Evolutionary conservation across 1,284 basidiomycete species (phyloP), one percentile per base, ranked within the genome.

Genomic region (Ceratobasidium sp.): DNA sequence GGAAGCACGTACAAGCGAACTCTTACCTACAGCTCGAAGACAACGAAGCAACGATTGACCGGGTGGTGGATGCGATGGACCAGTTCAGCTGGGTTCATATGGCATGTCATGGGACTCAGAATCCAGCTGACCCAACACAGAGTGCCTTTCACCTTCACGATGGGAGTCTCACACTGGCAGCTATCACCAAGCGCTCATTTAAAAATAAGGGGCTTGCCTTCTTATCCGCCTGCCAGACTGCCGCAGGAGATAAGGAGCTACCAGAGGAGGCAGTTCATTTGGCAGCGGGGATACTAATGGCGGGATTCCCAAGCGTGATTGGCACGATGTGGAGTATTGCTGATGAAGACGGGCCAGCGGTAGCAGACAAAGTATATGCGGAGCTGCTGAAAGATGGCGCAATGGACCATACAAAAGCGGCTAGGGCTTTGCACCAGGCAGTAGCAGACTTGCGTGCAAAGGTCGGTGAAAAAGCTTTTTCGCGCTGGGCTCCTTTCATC

Each of bases 301-400:
- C 52, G 5, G 64, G 64, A 8, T 68, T 49, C 34, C 40, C 31
- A 1, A 8, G 27, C 7, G 40, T 45, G 1, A 52, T 69, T 45
- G 54, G 32, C 13, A 69, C 68, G 15, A 68, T 68, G 65, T 68
- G 65, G 65, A 25, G 35, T n/a, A 55, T 68, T n/a, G 4, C 12
- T 17, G 68, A 69, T 17, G 31, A 60, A 22, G 68, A 69, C 40
- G 68, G 38, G 38, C 54, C 68, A 27, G 17, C 55, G 29, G n/a
- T 68, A 1, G 64, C 64, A 6, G 42, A 68, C 12, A 40, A 38
- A 20, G 49, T 68, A 13, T 68, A 68, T 29, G 52, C 22, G 34
- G 10, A 55, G 15, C 25, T 68, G 50, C 25, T 68, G 3, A 22
- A 42, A 4, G 50, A 40, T 25, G 64, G 35, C 8, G 20, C 3